Evolutionary conservation across 768 basidiomycete species (phyloP).

Genomic region (Russula ochroleuca): DNA sequence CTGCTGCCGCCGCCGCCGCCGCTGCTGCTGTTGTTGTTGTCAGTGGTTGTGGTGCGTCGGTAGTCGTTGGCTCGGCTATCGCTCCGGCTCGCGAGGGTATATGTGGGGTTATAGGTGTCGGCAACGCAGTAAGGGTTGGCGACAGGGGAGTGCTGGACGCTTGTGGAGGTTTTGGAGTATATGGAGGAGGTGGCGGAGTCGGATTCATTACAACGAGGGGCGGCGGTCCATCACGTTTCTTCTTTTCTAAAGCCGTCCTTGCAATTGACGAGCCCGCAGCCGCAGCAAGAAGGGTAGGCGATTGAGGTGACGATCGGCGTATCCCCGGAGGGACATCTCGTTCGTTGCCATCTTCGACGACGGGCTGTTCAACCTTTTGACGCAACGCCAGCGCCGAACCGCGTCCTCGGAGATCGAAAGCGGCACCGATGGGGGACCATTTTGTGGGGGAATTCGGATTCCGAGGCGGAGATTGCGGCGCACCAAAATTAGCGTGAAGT

Average conservation of each 20-base stretch:
- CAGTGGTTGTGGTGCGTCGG: background rate
- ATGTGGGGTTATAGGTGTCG: slow-evolving; percentile 4
- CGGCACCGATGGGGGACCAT: slow-evolving; percentile 23
- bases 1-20: too few species aligned
- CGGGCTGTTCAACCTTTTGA: slow-evolving; percentile 20
- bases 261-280: slow-evolving; percentile 14
- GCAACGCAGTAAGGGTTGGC: slow-evolving; percentile 5
- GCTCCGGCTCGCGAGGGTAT: slow-evolving; percentile 27
- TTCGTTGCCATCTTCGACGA: slow-evolving; percentile 11
- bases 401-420: slow-evolving; percentile 18
- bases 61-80: slow-evolving; percentile 6
- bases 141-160: background rate
- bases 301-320: background rate
- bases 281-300: slow-evolving; percentile 1
- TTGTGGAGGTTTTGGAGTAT: slow-evolving; percentile 22
- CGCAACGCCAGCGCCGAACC: slow-evolving; percentile 15
- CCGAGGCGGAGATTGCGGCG: slow-evolving; percentile 35
- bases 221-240: slow-evolving; percentile 32
- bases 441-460: slow-evolving; percentile 9
- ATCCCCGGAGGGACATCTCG: slow-evolving; percentile 29
- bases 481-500: slow-evolving; percentile 42
- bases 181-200: slow-evolving; percentile 35
- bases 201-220: slow-evolving; percentile 31
- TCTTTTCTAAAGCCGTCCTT: slow-evolving; percentile 23
- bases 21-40: slow-evolving; percentile 30